phyloP scores from a whole-genome alignment of 1,284 basidiomycete species.

The Ustilago nuda region DNA sequence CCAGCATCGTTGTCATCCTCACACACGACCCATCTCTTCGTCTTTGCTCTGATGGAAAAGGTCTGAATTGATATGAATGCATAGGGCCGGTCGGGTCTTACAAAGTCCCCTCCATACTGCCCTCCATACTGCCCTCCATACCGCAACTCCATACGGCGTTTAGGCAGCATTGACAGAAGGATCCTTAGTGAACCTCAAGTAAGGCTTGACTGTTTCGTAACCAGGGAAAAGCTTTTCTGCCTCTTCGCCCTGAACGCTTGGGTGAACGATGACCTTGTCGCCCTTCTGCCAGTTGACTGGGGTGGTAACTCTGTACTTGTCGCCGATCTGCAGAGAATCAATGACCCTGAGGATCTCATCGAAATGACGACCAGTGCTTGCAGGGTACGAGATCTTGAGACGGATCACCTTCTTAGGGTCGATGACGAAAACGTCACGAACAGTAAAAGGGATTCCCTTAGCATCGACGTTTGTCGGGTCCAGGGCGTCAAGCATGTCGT shows the following conservation, averaged over 20 bases:
- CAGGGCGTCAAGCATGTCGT: constrained; percentile 96
- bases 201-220: constrained; percentile 72
- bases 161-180: constrained; percentile 41
- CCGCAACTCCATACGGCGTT: background rate
- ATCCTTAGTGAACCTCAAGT: constrained; percentile 72
- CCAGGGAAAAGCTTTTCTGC: constrained; percentile 86
- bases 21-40: too few relatives aligned
- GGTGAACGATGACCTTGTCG: constrained; percentile 94
- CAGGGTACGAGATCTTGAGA: constrained; percentile 82
- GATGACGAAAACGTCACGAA: constrained; percentile 67
- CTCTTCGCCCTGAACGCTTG: constrained; percentile 85
- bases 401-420: constrained; percentile 72
- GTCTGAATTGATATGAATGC: too few relatives aligned
- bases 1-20: too few relatives aligned
- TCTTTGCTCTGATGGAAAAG: too few relatives aligned
- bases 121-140: background rate
- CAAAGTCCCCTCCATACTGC: too few relatives aligned
- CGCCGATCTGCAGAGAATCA: constrained; percentile 90
- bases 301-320: constrained; percentile 73
- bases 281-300: constrained; percentile 96
- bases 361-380: constrained; percentile 73
- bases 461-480: constrained; percentile 93
- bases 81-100: too few relatives aligned
- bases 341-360: constrained; percentile 87
- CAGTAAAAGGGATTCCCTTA: constrained; percentile 81